Conservation (phyloP, 75 land plant species). For the Larix kaempferi region DNA sequence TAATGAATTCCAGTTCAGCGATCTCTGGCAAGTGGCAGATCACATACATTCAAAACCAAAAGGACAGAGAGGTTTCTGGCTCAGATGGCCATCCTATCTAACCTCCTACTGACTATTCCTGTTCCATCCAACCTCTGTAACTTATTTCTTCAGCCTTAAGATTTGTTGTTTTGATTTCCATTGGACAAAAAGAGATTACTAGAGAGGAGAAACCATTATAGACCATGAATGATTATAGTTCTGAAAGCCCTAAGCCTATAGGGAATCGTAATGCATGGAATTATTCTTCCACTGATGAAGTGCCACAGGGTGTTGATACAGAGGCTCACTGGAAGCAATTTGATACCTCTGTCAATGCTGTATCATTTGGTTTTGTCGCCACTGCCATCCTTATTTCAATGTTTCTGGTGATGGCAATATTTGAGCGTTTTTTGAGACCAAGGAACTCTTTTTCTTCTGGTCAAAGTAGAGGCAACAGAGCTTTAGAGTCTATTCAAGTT, state of each 20-base stretch:
- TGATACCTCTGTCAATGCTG: constrained; percentile 64
- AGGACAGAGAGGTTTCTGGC: too few species aligned
- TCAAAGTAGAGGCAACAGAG: not conserved
- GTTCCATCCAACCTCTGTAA: too few species aligned
- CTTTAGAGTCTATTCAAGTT: constrained; percentile 15
- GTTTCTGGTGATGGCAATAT: constrained; percentile 82
- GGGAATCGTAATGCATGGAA: constrained; percentile 26
- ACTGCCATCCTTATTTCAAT: constrained; percentile 73
- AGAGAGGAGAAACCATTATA: too few species aligned
- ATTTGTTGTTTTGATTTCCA: too few species aligned
- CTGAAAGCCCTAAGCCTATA: constrained; percentile 46
- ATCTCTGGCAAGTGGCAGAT: too few species aligned
- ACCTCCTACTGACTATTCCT: too few species aligned
- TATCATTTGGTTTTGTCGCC: constrained; percentile 83
- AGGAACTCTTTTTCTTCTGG: constrained; percentile 27
- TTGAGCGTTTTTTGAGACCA: constrained; percentile 69
- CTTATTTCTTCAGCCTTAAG: too few species aligned
- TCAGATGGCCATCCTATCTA: too few species aligned
- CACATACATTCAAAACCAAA: too few species aligned
- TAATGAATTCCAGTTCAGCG: too few species aligned
- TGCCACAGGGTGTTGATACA: constrained; percentile 11
- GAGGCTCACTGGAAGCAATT: constrained; percentile 38
- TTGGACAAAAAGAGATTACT: too few species aligned
- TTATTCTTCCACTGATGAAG: constrained; percentile 21
- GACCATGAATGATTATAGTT: constrained; percentile 33